Evolutionary conservation across 805 yeast genomes (phyloP).

Genomic region (Candida stauntonica): DNA sequence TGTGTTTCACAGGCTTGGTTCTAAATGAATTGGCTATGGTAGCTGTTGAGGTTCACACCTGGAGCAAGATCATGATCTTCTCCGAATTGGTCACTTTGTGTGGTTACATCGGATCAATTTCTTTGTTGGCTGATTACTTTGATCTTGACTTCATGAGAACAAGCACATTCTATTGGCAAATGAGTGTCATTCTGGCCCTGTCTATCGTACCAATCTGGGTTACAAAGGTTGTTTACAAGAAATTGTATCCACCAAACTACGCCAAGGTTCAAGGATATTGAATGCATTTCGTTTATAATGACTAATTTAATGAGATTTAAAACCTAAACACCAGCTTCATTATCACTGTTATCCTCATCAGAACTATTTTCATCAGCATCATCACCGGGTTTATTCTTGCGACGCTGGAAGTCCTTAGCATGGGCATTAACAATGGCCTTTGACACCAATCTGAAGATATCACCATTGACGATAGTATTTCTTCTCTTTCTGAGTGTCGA

Average conservation of each 20-base stretch:
- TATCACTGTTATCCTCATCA: constrained; percentile 31
- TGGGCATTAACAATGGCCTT: constrained; percentile 70
- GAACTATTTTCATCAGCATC: constrained; percentile 19
- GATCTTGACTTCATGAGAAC: constrained; percentile 60
- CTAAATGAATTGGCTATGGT: constrained; percentile 92
- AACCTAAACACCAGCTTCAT: constrained; percentile 19
- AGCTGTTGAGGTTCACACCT: constrained; percentile 84
- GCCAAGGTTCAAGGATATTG: constrained; percentile 87
- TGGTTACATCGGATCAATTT: constrained; percentile 69
- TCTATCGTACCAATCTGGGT: constrained; percentile 90
- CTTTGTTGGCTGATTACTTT: constrained; percentile 84
- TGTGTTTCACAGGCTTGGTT: constrained; percentile 75
- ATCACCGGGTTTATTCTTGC: constrained; percentile 14
- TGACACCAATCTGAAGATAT: constrained; percentile 41
- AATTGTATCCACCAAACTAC: constrained; percentile 87
- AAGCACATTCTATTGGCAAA: constrained; percentile 64
- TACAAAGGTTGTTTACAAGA: constrained; percentile 68
- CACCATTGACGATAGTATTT: constrained; percentile 16
- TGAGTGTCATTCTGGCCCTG: constrained; percentile 54
- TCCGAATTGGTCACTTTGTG: constrained; percentile 68
- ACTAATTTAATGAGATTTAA: not conserved
- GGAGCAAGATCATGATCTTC: constrained; percentile 76
- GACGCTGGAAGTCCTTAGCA: constrained; percentile 71
- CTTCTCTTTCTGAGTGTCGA: constrained; percentile 19
- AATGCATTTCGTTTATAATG: not conserved